Conservation (phyloP, 345 rosid genomes). For the Arabidopsis suecica region DNA sequence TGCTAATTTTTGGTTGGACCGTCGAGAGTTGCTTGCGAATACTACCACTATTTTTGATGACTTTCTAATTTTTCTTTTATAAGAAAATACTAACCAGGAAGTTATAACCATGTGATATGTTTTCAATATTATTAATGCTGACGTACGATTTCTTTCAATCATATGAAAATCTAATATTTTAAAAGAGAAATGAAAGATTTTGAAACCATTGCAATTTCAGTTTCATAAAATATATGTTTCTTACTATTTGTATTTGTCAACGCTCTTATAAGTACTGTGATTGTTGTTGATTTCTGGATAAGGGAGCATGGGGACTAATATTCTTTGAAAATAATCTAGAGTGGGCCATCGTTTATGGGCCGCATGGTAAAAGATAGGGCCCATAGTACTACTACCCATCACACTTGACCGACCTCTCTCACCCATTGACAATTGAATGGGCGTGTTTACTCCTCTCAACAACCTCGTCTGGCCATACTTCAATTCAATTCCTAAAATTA, state of each 20-base stretch:
- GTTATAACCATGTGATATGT: slow-evolving; percentile 30
- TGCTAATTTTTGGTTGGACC: slow-evolving; percentile 38
- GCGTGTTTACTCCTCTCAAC: slow-evolving; percentile 13
- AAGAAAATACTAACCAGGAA: slow-evolving; percentile 3
- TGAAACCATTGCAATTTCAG: neutral
- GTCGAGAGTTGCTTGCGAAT: neutral
- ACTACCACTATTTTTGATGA: neutral
- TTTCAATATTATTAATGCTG: neutral
- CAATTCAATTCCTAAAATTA: neutral
- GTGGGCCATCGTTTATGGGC: slow-evolving; percentile 15
- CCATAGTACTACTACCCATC: neutral
- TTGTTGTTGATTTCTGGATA: neutral
- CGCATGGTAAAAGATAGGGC: neutral
- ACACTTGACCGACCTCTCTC: neutral
- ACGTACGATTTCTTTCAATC: neutral
- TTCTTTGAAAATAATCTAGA: neutral
- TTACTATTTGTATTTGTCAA: neutral
- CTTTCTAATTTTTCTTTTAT: neutral
- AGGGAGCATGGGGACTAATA: neutral
- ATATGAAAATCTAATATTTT: neutral
- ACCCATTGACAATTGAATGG: slow-evolving; percentile 4
- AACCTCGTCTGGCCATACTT: neutral
- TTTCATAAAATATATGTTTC: neutral
- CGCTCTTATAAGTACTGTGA: neutral
- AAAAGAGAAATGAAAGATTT: neutral